A percentile compares a stretch with the other conserved stretches of the same genome.
These are phyloP conservation scores for Termitomyces sp. DNA, from an alignment of 768 basidiomycete genomes.

Conservation along the genomic window DNA sequence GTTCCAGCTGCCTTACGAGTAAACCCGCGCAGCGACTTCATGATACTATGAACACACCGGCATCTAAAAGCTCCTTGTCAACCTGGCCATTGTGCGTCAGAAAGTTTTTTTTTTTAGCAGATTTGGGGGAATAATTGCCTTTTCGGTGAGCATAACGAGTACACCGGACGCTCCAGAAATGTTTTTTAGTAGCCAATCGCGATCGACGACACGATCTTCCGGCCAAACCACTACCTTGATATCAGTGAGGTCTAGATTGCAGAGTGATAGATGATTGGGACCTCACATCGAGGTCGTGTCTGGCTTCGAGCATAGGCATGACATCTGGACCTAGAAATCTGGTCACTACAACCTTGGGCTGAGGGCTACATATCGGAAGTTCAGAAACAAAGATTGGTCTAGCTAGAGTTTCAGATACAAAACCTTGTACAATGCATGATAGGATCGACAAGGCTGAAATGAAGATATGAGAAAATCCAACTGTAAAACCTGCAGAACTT, in stretches of 20 bases:
- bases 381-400: background rate
- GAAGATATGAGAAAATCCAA: background rate
- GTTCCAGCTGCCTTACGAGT: conserved; percentile 53
- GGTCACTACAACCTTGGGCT: conserved; percentile 46
- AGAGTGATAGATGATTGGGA: conserved; percentile 19
- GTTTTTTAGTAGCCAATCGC: conserved; percentile 72
- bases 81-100: conserved; percentile 38
- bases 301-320: conserved; percentile 49
- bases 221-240: conserved; percentile 27
- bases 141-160: conserved; percentile 65
- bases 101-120: background rate
- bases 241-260: conserved; percentile 8
- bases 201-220: conserved; percentile 49
- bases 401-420: background rate
- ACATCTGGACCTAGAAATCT: conserved; percentile 58
- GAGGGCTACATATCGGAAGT: background rate
- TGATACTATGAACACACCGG: conserved; percentile 26
- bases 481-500: too few species aligned
- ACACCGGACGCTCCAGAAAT: conserved; percentile 58
- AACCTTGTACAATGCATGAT: conserved; percentile 6
- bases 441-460: background rate
- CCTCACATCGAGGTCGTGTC: conserved; percentile 49
- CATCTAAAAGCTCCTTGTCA: conserved; percentile 65
- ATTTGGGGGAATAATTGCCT: conserved; percentile 33
- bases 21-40: background rate